Percentiles rank a stretch among this genome's conserved stretches.
Evolutionary conservation across 129 eudicot species (phyloP).

Genomic region (Scalesia atractyloides): DNA sequence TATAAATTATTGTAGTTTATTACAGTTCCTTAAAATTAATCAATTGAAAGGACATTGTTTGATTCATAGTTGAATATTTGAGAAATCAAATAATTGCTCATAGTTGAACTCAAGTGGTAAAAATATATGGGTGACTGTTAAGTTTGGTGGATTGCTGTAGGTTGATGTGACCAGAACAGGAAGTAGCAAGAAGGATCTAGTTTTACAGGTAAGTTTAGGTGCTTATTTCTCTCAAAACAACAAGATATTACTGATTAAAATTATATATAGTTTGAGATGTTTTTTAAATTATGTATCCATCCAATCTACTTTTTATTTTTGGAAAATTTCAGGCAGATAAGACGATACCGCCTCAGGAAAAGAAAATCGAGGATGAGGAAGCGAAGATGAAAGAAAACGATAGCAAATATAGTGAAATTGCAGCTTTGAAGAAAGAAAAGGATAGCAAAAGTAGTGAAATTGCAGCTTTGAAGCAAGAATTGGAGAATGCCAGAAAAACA

Average conservation of each 20-base stretch:
- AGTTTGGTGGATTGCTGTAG: constrained; percentile 24
- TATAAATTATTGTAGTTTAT: neutral
- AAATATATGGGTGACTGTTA: neutral
- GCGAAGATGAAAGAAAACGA: constrained; percentile 43
- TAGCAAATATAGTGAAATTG: constrained; percentile 40
- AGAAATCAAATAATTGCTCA: neutral
- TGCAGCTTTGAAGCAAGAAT: constrained; percentile 49
- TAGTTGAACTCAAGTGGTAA: neutral
- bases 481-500: constrained; percentile 48
- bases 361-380: constrained; percentile 55
- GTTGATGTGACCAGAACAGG: constrained; percentile 44
- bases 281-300: neutral
- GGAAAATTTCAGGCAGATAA: constrained; percentile 47
- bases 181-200: constrained; percentile 28
- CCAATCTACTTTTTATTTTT: neutral
- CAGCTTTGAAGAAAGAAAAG: constrained; percentile 47
- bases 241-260: neutral
- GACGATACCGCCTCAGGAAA: constrained; percentile 42
- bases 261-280: neutral
- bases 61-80: neutral
- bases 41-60: constrained; percentile 7
- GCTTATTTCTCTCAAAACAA: neutral
- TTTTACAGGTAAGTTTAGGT: constrained; percentile 20
- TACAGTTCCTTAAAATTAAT: neutral
- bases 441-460: constrained; percentile 44